Conservation (phyloP, 805 yeast genomes). For the Yueomyces sp. region DNA sequence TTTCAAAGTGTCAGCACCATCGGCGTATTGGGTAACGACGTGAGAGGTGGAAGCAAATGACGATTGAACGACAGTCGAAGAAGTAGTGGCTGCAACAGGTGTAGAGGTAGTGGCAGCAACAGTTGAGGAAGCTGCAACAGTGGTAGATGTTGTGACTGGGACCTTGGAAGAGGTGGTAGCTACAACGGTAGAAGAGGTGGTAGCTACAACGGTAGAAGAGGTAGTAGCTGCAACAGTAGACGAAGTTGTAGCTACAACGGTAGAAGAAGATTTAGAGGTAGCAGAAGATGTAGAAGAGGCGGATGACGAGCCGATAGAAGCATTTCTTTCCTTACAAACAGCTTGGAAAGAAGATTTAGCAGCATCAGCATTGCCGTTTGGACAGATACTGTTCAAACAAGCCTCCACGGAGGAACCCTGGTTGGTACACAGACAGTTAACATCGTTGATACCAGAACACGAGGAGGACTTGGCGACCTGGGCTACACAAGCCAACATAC, state of each 20-base stretch:
- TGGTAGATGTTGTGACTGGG: slow-evolving; percentile 7
- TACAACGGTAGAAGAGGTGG: slow-evolving; percentile 14
- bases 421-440: slow-evolving; percentile 54
- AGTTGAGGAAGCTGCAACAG: slow-evolving; percentile 9
- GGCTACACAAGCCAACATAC: slow-evolving; percentile 79
- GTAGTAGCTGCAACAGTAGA: slow-evolving; percentile 17
- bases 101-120: slow-evolving; percentile 11
- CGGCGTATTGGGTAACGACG: slow-evolving; percentile 26
- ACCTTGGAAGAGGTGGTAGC: slow-evolving; percentile 16
- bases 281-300: slow-evolving; percentile 22
- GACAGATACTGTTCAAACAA: slow-evolving; percentile 62
- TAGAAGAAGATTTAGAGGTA: slow-evolving; percentile 19
- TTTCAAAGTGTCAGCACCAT: slow-evolving; percentile 15
- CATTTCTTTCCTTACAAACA: slow-evolving; percentile 38
- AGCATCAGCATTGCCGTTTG: slow-evolving; percentile 39
- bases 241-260: slow-evolving; percentile 19
- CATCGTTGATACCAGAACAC: slow-evolving; percentile 49
- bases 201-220: slow-evolving; percentile 13
- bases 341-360: slow-evolving; percentile 49
- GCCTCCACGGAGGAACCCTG: slow-evolving; percentile 38
- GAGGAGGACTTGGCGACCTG: slow-evolving; percentile 40
- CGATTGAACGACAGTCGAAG: slow-evolving; percentile 18
- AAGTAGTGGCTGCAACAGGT: neutral
- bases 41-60: slow-evolving; percentile 22
- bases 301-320: slow-evolving; percentile 18